Evolutionary conservation across 345 rosid genomes (phyloP).

Genomic region (Rhizophora apiculata): DNA sequence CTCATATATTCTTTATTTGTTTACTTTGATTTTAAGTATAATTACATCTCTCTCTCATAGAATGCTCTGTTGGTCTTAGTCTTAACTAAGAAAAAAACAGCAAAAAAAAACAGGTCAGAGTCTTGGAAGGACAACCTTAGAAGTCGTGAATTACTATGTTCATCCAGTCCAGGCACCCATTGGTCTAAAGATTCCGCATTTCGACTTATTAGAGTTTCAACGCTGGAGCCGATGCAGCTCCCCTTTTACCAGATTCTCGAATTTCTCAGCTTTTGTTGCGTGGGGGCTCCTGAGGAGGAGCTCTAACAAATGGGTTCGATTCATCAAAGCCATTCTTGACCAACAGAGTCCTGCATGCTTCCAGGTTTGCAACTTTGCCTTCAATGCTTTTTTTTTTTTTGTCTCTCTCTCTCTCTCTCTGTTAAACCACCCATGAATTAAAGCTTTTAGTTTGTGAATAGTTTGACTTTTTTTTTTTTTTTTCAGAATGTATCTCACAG

Average conservation of each 20-base stretch:
- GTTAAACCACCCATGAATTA: background rate
- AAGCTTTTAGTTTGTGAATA: background rate
- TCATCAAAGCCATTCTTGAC: background rate
- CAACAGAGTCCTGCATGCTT: background rate
- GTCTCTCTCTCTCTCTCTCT: too few species aligned
- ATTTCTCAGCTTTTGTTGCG: background rate
- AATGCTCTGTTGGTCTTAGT: constrained; percentile 1
- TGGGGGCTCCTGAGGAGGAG: background rate
- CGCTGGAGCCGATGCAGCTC: constrained; percentile 2
- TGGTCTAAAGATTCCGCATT: background rate
- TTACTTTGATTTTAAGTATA: background rate
- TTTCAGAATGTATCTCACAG: background rate
- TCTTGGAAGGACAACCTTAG: background rate
- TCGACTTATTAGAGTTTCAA: constrained; percentile 6
- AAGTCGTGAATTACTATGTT: background rate
- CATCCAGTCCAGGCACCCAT: background rate
- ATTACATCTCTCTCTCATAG: background rate
- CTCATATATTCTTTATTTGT: background rate
- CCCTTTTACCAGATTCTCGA: background rate
- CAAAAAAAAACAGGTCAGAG: background rate
- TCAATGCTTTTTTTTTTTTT: background rate
- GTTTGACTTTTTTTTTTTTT: too few species aligned
- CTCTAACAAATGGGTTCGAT: background rate
- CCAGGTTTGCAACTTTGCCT: background rate
- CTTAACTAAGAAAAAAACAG: background rate